Conservation (phyloP, 1,284 basidiomycete species). For the Vanrija humicola region DNA sequence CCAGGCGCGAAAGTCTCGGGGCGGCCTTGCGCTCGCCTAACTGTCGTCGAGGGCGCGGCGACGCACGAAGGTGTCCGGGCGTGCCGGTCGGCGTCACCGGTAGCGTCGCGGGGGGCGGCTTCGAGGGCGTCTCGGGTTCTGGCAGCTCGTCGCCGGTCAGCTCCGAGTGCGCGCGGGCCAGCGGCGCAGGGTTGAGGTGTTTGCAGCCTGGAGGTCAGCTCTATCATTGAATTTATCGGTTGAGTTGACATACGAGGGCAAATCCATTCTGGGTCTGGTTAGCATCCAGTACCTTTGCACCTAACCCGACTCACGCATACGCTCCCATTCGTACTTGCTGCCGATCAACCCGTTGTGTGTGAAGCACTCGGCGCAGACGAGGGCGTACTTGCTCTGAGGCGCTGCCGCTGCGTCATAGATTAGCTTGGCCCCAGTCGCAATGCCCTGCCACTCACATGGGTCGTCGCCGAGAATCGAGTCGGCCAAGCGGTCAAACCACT, state of each 20-base stretch:
- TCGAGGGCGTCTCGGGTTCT: constrained; percentile 11
- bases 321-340: constrained; percentile 75
- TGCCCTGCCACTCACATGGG: constrained; percentile 53
- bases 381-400: constrained; percentile 66
- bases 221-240: not conserved
- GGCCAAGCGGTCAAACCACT: constrained; percentile 83
- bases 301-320: constrained; percentile 67
- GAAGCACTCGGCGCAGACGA: constrained; percentile 92
- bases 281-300: no score
- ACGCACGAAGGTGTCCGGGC: constrained; percentile 12
- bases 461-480: constrained; percentile 84
- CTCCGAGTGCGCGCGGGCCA: constrained; percentile 20
- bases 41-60: constrained; percentile 22
- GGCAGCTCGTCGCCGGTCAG: not conserved
- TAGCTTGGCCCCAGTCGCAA: constrained; percentile 38
- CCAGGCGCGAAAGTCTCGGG: constrained; percentile 32
- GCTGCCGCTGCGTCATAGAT: constrained; percentile 36
- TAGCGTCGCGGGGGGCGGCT: constrained; percentile 7
- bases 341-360: constrained; percentile 90
- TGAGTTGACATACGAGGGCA: constrained; percentile 27
- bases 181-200: constrained; percentile 42
- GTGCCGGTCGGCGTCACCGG: not conserved
- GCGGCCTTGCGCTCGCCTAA: constrained; percentile 24
- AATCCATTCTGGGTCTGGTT: constrained; percentile 38
- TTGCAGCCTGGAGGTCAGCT: constrained; percentile 33